Conservation (phyloP, 139 green algal genomes). For the Volvox africanus region DNA sequence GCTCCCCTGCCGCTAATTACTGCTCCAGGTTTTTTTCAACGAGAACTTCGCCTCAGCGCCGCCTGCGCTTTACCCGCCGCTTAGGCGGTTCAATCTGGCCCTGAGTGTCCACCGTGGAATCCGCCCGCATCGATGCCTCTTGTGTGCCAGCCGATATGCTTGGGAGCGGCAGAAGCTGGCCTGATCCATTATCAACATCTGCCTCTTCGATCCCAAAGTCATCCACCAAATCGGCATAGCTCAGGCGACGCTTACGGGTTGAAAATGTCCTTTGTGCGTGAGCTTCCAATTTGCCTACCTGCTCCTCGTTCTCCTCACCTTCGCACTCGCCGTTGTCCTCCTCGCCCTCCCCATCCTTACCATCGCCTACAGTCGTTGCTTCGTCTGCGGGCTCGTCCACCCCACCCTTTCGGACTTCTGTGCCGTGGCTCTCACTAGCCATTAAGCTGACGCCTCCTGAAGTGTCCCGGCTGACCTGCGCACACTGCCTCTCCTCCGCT, state of each 20-base stretch:
- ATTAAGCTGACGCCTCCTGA: neutral
- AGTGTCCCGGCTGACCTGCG: neutral
- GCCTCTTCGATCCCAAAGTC: neutral
- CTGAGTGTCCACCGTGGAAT: slow-evolving; percentile 18
- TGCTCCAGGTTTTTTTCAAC: neutral
- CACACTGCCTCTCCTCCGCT: neutral
- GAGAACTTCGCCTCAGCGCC: neutral
- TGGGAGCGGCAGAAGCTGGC: neutral
- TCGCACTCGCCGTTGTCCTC: neutral
- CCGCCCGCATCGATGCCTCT: neutral
- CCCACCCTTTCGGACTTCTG: neutral
- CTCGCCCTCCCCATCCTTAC: neutral
- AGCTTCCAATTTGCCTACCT: neutral
- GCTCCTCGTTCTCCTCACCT: neutral
- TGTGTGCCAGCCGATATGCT: neutral
- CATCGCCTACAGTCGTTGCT: too few species aligned
- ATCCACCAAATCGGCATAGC: neutral
- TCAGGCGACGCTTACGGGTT: slow-evolving; percentile 23
- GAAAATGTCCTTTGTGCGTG: neutral
- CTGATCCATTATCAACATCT: neutral
- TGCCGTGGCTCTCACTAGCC: neutral
- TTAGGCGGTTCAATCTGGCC: slow-evolving; percentile 8
- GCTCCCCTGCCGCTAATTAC: neutral
- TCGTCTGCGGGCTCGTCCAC: neutral
- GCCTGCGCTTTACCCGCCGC: neutral